These are phyloP conservation scores for Alternaria angustiovoidea DNA, from an alignment of 2,329 filamentous ascomycete genomes.

Conservation along the genomic window DNA sequence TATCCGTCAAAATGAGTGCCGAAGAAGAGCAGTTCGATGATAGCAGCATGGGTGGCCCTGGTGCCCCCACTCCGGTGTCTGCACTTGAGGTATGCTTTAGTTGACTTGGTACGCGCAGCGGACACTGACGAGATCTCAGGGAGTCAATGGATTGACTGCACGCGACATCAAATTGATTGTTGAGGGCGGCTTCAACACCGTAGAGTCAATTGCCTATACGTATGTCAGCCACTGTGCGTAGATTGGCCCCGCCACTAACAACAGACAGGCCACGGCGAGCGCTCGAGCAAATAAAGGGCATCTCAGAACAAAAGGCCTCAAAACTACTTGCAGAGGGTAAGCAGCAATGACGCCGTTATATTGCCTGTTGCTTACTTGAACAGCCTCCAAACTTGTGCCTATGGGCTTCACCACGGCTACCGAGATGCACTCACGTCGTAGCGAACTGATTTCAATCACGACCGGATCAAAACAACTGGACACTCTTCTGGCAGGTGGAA, in stretches of 20 bases:
- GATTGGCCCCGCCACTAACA: constrained; percentile 30
- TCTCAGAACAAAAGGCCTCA: constrained; percentile 93
- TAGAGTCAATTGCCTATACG: constrained; percentile 96
- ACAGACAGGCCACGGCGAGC: constrained; percentile 69
- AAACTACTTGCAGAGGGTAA: constrained; percentile 90
- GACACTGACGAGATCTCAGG: constrained; percentile 61
- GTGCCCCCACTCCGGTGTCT: constrained; percentile 88
- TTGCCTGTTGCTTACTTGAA: constrained; percentile 8
- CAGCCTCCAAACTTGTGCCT: constrained; percentile 93
- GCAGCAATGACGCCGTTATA: constrained; percentile 12
- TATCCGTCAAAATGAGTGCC: constrained; percentile 53
- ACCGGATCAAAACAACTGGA: constrained; percentile 98
- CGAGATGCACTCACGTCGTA: constrained; percentile 97
- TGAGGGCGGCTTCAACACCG: constrained; percentile 92
- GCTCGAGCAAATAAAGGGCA: constrained; percentile 95
- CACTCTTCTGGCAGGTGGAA: constrained; percentile 89
- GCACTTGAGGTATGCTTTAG: constrained; percentile 78
- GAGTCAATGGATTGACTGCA: constrained; percentile 87
- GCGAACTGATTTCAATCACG: constrained; percentile 96
- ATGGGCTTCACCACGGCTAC: constrained; percentile 99
- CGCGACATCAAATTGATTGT: constrained; percentile 93
- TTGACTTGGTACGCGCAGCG: background rate
- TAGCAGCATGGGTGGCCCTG: constrained; percentile 77
- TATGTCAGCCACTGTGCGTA: constrained; percentile 52
- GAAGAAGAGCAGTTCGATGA: constrained; percentile 71